Percentiles rank a stretch among this genome's conserved stretches.
Evolutionary conservation across 768 basidiomycete genomes (phyloP).

Genomic region (Fomitopsis serialis): DNA sequence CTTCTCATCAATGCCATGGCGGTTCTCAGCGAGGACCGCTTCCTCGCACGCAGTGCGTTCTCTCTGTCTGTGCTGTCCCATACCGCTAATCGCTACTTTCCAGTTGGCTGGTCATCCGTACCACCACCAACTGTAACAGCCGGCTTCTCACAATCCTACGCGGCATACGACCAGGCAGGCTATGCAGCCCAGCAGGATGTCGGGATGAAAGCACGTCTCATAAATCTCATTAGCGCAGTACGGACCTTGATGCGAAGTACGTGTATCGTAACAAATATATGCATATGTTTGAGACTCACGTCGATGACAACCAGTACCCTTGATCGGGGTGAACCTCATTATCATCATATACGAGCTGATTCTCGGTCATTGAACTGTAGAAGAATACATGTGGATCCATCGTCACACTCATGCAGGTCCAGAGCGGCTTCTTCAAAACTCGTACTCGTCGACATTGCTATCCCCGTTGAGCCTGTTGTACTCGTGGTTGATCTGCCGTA

Average conservation of each 20-base stretch:
- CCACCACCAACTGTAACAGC: slow-evolving; percentile 52
- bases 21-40: slow-evolving; percentile 92
- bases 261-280: slow-evolving; percentile 29
- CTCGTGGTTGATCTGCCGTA: slow-evolving; percentile 69
- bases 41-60: slow-evolving; percentile 82
- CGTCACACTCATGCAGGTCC: background rate
- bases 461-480: slow-evolving; percentile 56
- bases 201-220: slow-evolving; percentile 77
- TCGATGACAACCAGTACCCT: slow-evolving; percentile 61
- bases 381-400: background rate
- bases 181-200: slow-evolving; percentile 51
- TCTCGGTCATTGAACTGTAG: slow-evolving; percentile 42
- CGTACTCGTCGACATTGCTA: background rate
- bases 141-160: slow-evolving; percentile 63
- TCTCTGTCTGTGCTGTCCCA: slow-evolving; percentile 1
- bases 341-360: slow-evolving; percentile 85
- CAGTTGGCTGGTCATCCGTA: slow-evolving; percentile 87
- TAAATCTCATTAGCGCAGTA: slow-evolving; percentile 92
- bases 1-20: slow-evolving; percentile 94
- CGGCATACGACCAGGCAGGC: slow-evolving; percentile 61
- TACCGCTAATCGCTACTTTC: slow-evolving; percentile 11
- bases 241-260: slow-evolving; percentile 95
- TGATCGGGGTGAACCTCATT: slow-evolving; percentile 82
- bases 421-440: slow-evolving; percentile 11
- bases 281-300: background rate